Percentiles rank a stretch among this genome's conserved stretches.
Conservation (phyloP, 1,284 basidiomycete species). For the Prillingera fragicola region DNA sequence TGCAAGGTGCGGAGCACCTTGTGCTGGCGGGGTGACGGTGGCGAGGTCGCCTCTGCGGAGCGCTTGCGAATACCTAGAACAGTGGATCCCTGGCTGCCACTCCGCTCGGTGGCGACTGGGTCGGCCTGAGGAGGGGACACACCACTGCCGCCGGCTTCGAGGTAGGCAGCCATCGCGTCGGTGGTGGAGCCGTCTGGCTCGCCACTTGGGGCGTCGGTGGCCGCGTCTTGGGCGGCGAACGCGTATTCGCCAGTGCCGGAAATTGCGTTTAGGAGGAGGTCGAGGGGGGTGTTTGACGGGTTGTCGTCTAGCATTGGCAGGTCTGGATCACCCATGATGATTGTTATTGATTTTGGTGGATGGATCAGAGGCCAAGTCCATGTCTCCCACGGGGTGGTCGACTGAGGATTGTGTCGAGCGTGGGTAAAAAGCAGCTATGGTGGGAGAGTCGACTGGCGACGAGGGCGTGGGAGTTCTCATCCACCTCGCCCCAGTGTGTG, state of each 20-base stretch:
- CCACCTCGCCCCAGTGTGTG: no score
- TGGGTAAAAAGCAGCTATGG: no score
- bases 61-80: neutral
- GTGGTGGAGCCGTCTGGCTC: neutral
- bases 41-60: neutral
- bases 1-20: slow-evolving; percentile 9
- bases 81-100: neutral
- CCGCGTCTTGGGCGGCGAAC: neutral
- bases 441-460: no score
- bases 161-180: neutral
- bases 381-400: slow-evolving; percentile 17
- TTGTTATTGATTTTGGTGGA: slow-evolving; percentile 11
- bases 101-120: neutral
- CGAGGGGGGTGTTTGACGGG: slow-evolving; percentile 26
- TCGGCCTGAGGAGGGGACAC: no score
- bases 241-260: slow-evolving; percentile 17
- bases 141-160: no score
- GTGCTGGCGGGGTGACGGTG: slow-evolving; percentile 9
- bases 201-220: neutral
- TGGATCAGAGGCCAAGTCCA: slow-evolving; percentile 15
- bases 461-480: no score
- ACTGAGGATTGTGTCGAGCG: no score
- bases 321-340: slow-evolving; percentile 5
- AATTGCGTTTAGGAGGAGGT: slow-evolving; percentile 44
- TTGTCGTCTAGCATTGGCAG: slow-evolving; percentile 16